These are phyloP conservation scores for Ceratocystis alfenasii DNA, from an alignment of 2,329 filamentous ascomycete species.

Conservation along the genomic window DNA sequence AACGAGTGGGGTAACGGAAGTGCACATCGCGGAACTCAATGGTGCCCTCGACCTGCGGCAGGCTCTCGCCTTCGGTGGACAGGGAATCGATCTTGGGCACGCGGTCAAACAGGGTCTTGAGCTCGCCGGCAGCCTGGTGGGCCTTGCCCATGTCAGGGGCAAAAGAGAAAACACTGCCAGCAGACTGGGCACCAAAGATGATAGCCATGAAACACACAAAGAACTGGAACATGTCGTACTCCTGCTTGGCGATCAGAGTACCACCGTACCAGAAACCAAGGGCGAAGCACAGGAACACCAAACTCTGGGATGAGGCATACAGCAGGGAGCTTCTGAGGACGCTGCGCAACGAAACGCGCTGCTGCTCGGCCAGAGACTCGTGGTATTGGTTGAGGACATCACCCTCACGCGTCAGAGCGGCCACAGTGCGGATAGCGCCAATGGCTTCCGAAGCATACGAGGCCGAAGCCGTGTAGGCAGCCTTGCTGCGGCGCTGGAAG, in stretches of 20 bases:
- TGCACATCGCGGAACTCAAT: conserved; percentile 89
- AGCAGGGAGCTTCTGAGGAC: conserved; percentile 64
- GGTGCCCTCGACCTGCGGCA: conserved; percentile 56
- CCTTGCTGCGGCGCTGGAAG: conserved; percentile 68
- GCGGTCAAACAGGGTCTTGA: conserved; percentile 75
- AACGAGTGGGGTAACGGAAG: conserved; percentile 85
- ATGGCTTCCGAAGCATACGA: conserved; percentile 88
- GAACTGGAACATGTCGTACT: conserved; percentile 76
- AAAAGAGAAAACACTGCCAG: conserved; percentile 79
- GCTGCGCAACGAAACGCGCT: conserved; percentile 55
- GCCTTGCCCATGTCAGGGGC: conserved; percentile 91
- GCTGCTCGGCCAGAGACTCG: conserved; percentile 52
- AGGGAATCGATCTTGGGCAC: conserved; percentile 72
- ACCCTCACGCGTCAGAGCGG: conserved; percentile 72
- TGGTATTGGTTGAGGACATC: conserved; percentile 68
- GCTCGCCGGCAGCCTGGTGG: conserved; percentile 64
- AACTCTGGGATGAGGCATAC: conserved; percentile 73
- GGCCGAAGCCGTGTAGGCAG: conserved; percentile 67
- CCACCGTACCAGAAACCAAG: conserved; percentile 91
- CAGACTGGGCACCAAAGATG: conserved; percentile 85
- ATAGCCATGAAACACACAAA: conserved; percentile 82
- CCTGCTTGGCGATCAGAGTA: conserved; percentile 54
- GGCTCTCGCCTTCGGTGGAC: conserved; percentile 53
- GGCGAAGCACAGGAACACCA: conserved; percentile 72
- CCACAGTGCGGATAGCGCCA: conserved; percentile 85